Evolutionary conservation across 2,329 filamentous ascomycete species (phyloP).

Genomic region (Monilinia polystroma): DNA sequence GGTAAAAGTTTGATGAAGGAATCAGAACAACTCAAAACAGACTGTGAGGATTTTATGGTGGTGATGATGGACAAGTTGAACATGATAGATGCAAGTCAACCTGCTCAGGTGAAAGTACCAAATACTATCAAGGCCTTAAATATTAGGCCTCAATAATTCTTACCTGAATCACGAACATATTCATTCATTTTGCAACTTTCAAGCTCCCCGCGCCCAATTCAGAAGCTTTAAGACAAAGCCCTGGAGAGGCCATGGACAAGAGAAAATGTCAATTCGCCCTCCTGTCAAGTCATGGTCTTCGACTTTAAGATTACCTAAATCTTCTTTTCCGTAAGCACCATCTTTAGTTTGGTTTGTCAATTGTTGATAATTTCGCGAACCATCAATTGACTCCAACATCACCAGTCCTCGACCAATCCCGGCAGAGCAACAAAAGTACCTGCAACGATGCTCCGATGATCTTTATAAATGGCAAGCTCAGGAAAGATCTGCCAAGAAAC

Average conservation of each 20-base stretch:
- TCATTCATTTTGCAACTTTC: background rate
- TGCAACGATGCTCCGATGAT: conserved; percentile 78
- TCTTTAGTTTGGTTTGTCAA: conserved; percentile 23
- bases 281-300: conserved; percentile 64
- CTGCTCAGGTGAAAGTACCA: too few species aligned
- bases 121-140: background rate
- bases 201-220: conserved; percentile 1
- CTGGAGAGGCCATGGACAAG: conserved; percentile 25
- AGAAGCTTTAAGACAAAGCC: background rate
- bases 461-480: conserved; percentile 81
- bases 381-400: conserved; percentile 22
- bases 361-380: conserved; percentile 18
- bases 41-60: background rate
- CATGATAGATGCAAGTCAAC: too few species aligned
- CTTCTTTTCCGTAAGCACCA: conserved; percentile 63
- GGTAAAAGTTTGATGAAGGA: background rate
- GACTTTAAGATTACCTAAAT: conserved; percentile 73
- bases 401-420: conserved; percentile 42
- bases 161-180: background rate
- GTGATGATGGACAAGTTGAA: background rate
- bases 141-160: background rate
- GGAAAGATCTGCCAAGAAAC: conserved; percentile 41
- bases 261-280: conserved; percentile 37
- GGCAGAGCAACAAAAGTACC: conserved; percentile 54
- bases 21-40: background rate